phyloP scores from a whole-genome alignment of 306 rosid genomes.

The Potentilla sterilis region DNA sequence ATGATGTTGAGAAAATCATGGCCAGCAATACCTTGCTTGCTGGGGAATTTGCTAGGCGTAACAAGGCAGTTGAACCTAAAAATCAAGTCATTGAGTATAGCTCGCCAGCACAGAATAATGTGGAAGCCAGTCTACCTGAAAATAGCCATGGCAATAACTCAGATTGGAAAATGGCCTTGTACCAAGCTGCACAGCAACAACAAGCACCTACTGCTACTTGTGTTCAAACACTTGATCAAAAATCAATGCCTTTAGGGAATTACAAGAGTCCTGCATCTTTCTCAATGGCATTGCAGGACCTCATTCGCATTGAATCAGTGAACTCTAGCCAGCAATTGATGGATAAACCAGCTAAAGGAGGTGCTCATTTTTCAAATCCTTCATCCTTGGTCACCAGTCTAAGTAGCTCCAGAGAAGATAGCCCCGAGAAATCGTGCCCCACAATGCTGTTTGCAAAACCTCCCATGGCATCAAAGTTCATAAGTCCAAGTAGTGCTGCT shows the following conservation, averaged over 20 bases:
- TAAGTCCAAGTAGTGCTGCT: conserved; percentile 24
- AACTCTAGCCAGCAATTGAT: conserved; percentile 30
- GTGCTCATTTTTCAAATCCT: conserved; percentile 63
- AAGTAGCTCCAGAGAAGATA: conserved; percentile 77
- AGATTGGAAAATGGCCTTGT: conserved; percentile 59
- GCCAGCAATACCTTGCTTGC: conserved; percentile 77
- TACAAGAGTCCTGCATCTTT: conserved; percentile 45
- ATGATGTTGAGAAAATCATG: conserved; percentile 86
- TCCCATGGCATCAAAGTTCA: conserved; percentile 44
- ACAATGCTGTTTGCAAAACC: conserved; percentile 52
- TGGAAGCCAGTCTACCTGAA: conserved; percentile 28
- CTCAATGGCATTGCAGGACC: conserved; percentile 60
- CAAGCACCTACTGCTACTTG: conserved; percentile 24
- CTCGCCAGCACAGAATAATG: conserved; percentile 31
- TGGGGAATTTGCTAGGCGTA: conserved; percentile 72
- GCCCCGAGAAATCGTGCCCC: conserved; percentile 70
- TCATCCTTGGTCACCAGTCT: conserved; percentile 79
- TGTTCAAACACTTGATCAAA: conserved; percentile 40
- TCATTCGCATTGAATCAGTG: conserved; percentile 52
- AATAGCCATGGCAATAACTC: conserved; percentile 28
- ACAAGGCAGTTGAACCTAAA: conserved; percentile 43
- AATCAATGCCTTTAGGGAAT: conserved; percentile 35
- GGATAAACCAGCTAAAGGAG: conserved; percentile 43
- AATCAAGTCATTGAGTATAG: conserved; percentile 33
- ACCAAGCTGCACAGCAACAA: conserved; percentile 31